Evolutionary conservation across 1,139 yeast genomes (phyloP).

Genomic region (Arxiozyma slooffiae): DNA sequence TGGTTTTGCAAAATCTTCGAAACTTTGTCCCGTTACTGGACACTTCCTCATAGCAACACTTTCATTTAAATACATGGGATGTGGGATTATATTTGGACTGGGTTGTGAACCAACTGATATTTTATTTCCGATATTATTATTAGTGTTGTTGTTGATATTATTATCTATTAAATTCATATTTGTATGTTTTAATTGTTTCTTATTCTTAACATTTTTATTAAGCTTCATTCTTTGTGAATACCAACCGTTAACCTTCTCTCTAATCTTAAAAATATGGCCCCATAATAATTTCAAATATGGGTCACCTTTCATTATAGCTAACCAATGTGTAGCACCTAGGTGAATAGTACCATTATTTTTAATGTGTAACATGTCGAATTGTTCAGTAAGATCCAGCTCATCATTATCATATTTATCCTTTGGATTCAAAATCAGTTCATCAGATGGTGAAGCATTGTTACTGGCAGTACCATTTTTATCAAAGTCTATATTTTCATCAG

Average conservation of each 20-base stretch:
- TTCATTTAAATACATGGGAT: neutral
- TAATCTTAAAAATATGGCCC: slow-evolving; percentile 41
- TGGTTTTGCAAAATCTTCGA: neutral
- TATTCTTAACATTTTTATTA: slow-evolving; percentile 5
- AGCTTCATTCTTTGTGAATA: slow-evolving; percentile 18
- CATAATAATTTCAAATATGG: slow-evolving; percentile 42
- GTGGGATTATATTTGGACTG: neutral
- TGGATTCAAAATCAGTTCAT: slow-evolving; percentile 1
- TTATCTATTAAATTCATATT: neutral
- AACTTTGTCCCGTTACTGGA: slow-evolving; percentile 11
- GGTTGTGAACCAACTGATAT: neutral
- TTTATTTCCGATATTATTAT: neutral
- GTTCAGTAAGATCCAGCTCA: slow-evolving; percentile 37
- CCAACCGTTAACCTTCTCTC: slow-evolving; percentile 36
- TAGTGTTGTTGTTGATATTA: too few species aligned
- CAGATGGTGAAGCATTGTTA: neutral
- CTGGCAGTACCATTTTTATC: neutral
- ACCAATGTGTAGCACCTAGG: slow-evolving; percentile 44
- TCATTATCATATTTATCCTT: slow-evolving; percentile 27
- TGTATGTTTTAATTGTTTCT: slow-evolving; percentile 7
- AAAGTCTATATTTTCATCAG: neutral
- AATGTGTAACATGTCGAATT: slow-evolving; percentile 42
- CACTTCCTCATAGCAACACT: slow-evolving; percentile 6
- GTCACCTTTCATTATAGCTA: slow-evolving; percentile 45
- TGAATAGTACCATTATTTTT: slow-evolving; percentile 42